Evolutionary conservation across 2,329 filamentous ascomycete genomes (phyloP).

Genomic region (Phialophora tarda): DNA sequence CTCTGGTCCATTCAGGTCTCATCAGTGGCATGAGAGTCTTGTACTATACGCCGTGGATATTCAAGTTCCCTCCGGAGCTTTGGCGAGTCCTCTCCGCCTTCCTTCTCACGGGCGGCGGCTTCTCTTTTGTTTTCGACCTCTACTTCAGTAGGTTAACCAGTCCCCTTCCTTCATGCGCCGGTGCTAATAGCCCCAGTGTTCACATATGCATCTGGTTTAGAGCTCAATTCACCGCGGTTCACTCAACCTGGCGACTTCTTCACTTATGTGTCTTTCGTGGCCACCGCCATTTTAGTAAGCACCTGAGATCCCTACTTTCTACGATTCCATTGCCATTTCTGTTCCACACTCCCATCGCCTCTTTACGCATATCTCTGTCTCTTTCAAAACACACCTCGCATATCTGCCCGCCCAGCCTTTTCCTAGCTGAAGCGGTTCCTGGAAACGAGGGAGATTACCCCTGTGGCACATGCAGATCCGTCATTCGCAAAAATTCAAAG

Average conservation of each 20-base stretch:
- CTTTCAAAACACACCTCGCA: slow-evolving; percentile 59
- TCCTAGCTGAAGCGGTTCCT: slow-evolving; percentile 81
- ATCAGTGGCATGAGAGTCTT: slow-evolving; percentile 59
- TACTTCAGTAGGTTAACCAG: slow-evolving; percentile 65
- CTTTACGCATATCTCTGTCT: slow-evolving; percentile 3
- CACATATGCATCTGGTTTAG: slow-evolving; percentile 75
- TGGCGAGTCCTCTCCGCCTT: slow-evolving; percentile 66
- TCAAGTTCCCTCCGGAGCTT: slow-evolving; percentile 64
- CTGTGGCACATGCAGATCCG: slow-evolving; percentile 65
- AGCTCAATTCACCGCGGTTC: slow-evolving; percentile 74
- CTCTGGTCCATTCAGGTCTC: slow-evolving; percentile 64
- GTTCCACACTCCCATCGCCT: not conserved
- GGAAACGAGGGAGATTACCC: slow-evolving; percentile 81
- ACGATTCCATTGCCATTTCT: slow-evolving; percentile 38
- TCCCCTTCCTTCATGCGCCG: slow-evolving; percentile 41
- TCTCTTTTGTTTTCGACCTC: slow-evolving; percentile 72
- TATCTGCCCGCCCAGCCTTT: slow-evolving; percentile 79
- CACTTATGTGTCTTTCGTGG: slow-evolving; percentile 78
- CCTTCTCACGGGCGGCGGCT: slow-evolving; percentile 60
- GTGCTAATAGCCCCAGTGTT: slow-evolving; percentile 62
- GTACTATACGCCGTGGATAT: slow-evolving; percentile 56
- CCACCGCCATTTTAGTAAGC: slow-evolving; percentile 78
- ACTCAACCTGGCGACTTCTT: slow-evolving; percentile 76
- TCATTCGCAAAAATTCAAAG: slow-evolving; percentile 69
- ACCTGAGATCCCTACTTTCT: slow-evolving; percentile 37